phyloP scores from a whole-genome alignment of 129 eudicot genomes.

The Glebionis coronaria region DNA sequence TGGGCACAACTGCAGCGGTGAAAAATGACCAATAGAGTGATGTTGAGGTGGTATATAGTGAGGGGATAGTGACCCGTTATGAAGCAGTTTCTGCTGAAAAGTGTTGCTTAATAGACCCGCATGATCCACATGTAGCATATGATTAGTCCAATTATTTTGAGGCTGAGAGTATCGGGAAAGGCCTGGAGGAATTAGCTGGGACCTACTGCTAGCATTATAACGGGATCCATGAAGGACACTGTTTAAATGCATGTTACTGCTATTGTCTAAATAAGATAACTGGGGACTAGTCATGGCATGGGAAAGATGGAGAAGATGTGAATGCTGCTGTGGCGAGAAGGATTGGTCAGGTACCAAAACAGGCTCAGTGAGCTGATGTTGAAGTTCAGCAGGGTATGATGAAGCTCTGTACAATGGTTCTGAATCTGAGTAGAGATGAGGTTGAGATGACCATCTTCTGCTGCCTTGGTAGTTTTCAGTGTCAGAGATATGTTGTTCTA shows the following conservation, averaged over 20 bases:
- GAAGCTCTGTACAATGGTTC: conserved; percentile 80
- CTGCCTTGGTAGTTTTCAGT: conserved; percentile 55
- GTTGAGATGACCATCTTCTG: conserved; percentile 90
- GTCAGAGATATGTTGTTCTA: conserved; percentile 60
- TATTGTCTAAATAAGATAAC: conserved; percentile 45
- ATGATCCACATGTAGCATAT: conserved; percentile 67
- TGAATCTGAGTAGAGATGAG: conserved; percentile 53
- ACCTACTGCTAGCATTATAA: conserved; percentile 41
- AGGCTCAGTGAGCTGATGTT: conserved; percentile 62
- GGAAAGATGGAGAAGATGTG: conserved; percentile 41
- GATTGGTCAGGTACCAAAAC: conserved; percentile 57
- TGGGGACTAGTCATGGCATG: conserved; percentile 38
- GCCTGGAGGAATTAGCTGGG: conserved; percentile 46
- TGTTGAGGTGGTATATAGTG: conserved; percentile 52
- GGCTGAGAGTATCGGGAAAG: conserved; percentile 43
- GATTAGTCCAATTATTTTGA: conserved; percentile 64
- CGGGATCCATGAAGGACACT: conserved; percentile 51
- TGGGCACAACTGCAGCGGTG: conserved; percentile 52
- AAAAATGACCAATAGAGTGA: conserved; percentile 50
- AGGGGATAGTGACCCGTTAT: conserved; percentile 54
- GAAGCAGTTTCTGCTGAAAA: conserved; percentile 66
- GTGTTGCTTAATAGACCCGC: conserved; percentile 64
- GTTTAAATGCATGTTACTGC: conserved; percentile 44
- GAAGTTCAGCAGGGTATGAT: conserved; percentile 60
- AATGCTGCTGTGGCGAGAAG: conserved; percentile 46